A percentile compares a stretch with the other conserved stretches of the same genome.
Conservation (phyloP, 192 early-diverging fungal genomes). For the Chytriomyces sp. region DNA sequence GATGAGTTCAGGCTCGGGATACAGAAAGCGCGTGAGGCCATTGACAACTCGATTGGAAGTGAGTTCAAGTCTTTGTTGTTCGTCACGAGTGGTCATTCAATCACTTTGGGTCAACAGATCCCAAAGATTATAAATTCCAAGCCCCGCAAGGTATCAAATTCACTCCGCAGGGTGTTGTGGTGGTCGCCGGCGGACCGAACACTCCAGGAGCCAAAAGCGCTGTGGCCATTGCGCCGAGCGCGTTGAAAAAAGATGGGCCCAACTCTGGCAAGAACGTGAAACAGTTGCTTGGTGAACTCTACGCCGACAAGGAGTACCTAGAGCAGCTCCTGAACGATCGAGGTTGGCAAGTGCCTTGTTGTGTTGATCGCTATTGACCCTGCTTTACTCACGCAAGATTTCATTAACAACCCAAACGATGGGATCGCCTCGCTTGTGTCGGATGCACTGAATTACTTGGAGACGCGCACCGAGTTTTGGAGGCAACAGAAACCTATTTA, state of each 20-base stretch:
- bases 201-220: not conserved
- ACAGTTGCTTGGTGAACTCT: slow-evolving; percentile 42
- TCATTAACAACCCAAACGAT: slow-evolving; percentile 51
- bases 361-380: not conserved
- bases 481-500: slow-evolving; percentile 60
- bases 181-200: not conserved
- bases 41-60: slow-evolving; percentile 58
- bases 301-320: slow-evolving; percentile 49
- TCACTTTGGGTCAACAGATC: slow-evolving; percentile 25
- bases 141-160: slow-evolving; percentile 36
- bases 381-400: slow-evolving; percentile 37
- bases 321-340: slow-evolving; percentile 43
- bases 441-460: slow-evolving; percentile 49
- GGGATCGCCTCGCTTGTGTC: slow-evolving; percentile 37
- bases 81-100: not conserved
- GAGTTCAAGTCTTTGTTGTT: not conserved
- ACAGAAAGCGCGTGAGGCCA: slow-evolving; percentile 57
- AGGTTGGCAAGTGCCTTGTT: slow-evolving; percentile 27
- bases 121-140: slow-evolving; percentile 51
- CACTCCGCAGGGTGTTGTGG: not conserved
- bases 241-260: not conserved
- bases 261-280: slow-evolving; percentile 28
- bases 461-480: slow-evolving; percentile 56
- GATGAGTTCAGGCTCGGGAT: slow-evolving; percentile 59
- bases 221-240: not conserved